These are phyloP conservation scores for Yamadazyma sp. DNA, from an alignment of 1,139 yeast genomes.

Conservation along the genomic window DNA sequence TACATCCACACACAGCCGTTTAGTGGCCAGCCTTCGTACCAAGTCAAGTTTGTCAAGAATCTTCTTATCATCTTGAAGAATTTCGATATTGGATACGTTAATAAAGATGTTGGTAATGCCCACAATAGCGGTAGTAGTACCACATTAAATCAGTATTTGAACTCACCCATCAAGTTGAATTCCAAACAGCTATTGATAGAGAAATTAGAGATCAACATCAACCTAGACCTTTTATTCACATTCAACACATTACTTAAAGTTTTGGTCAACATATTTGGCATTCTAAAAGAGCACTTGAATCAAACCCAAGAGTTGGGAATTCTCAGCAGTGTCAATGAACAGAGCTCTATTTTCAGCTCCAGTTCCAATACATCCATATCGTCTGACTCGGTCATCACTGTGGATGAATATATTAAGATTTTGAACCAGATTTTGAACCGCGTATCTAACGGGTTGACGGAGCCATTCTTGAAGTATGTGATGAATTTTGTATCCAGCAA, in stretches of 20 bases:
- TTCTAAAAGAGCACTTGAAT: constrained; percentile 20
- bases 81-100: constrained; percentile 37
- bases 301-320: constrained; percentile 11
- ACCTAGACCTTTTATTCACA: constrained; percentile 41
- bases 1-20: constrained; percentile 14
- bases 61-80: constrained; percentile 36
- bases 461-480: constrained; percentile 37
- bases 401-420: constrained; percentile 35
- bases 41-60: constrained; percentile 37
- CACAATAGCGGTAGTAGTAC: constrained; percentile 12
- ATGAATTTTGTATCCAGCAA: constrained; percentile 31
- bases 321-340: constrained; percentile 14
- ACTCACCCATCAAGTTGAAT: constrained; percentile 42
- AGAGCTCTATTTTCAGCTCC: constrained; percentile 36
- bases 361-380: constrained; percentile 26
- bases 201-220: constrained; percentile 45
- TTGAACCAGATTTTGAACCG: constrained; percentile 31
- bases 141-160: constrained; percentile 17
- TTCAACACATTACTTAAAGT: constrained; percentile 37
- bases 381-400: constrained; percentile 25
- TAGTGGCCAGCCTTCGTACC: constrained; percentile 27
- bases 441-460: constrained; percentile 35
- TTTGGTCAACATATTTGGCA: constrained; percentile 29
- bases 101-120: constrained; percentile 6
- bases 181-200: constrained; percentile 46